phyloP scores from a whole-genome alignment of 2,329 filamentous ascomycete genomes.

The Mycogone perniciosa region DNA sequence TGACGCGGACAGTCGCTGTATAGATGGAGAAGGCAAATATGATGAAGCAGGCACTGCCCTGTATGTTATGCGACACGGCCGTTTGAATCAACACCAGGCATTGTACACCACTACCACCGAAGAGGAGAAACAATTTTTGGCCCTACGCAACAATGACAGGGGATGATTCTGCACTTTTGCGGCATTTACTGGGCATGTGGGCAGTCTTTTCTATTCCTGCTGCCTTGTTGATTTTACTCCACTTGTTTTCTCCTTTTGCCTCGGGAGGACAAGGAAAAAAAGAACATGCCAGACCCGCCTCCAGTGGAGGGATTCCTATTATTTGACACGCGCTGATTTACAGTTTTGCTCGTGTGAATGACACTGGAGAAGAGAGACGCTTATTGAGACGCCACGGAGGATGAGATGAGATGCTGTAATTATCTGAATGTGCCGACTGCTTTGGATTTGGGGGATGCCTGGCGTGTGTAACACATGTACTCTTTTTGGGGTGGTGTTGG shows the following conservation, averaged over 20 bases:
- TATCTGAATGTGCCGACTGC: not conserved
- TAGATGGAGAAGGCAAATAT: no score
- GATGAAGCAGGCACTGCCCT: not conserved
- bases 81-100: not conserved
- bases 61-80: not conserved
- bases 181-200: no score
- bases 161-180: not conserved
- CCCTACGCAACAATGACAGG: not conserved
- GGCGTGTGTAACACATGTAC: not conserved
- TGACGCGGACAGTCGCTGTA: no score
- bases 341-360: not conserved
- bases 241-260: not conserved
- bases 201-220: no score
- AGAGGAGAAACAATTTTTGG: not conserved
- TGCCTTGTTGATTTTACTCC: not conserved
- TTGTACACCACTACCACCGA: not conserved
- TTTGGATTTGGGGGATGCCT: not conserved
- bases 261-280: not conserved
- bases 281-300: not conserved
- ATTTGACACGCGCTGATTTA: not conserved
- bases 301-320: not conserved
- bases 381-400: not conserved
- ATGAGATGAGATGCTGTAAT: not conserved
- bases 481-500: not conserved
- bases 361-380: not conserved